These are phyloP conservation scores for Lachnellula cervina DNA, from an alignment of 2,329 filamentous ascomycete genomes.

Conservation along the genomic window DNA sequence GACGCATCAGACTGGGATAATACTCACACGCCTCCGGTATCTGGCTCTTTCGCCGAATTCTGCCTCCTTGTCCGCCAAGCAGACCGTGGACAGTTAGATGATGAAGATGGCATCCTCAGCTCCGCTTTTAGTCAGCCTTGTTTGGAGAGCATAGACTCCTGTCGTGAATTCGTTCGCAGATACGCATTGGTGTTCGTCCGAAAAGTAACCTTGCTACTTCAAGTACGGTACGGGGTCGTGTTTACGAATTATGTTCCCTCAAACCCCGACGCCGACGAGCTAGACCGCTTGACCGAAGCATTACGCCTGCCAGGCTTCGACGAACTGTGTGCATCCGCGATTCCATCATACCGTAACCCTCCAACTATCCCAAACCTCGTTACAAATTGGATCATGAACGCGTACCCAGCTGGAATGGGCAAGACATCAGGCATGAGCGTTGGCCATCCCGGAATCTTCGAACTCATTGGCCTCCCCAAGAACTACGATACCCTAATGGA, in stretches of 20 bases:
- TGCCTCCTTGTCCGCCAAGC: conserved; percentile 17
- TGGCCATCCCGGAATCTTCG: conserved; percentile 87
- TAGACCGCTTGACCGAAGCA: conserved; percentile 72
- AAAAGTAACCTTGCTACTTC: conserved; percentile 76
- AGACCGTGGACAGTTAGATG: conserved; percentile 7
- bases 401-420: background rate
- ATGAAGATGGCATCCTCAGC: conserved; percentile 30
- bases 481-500: conserved; percentile 92
- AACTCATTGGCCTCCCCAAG: conserved; percentile 85
- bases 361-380: conserved; percentile 41
- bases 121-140: conserved; percentile 51
- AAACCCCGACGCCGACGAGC: conserved; percentile 65
- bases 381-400: conserved; percentile 62
- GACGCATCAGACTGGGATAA: conserved; percentile 41
- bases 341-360: conserved; percentile 11
- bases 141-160: conserved; percentile 45
- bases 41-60: conserved; percentile 22
- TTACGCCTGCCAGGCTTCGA: conserved; percentile 74
- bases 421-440: conserved; percentile 23
- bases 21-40: conserved; percentile 1
- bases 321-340: conserved; percentile 56
- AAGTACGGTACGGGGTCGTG: conserved; percentile 84
- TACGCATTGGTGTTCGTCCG: conserved; percentile 89
- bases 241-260: conserved; percentile 67
- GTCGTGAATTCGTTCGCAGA: conserved; percentile 62